A percentile compares a stretch with the other conserved stretches of the same genome.
These are phyloP conservation scores for Saccharomycopsis malanga DNA, from an alignment of 805 yeast species.

Conservation along the genomic window DNA sequence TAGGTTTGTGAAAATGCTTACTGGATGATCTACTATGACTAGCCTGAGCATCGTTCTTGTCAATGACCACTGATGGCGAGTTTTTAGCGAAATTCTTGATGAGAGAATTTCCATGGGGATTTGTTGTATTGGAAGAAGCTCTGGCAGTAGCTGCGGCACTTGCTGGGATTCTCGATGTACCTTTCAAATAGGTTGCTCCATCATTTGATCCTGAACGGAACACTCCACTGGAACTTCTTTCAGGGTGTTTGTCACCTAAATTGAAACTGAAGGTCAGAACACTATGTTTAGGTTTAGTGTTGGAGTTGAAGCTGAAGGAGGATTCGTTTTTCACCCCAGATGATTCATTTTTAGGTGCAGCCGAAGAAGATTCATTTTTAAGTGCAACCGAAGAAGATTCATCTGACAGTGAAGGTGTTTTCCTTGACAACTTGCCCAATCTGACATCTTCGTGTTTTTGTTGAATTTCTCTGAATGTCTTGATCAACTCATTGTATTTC, in stretches of 20 bases:
- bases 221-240: neutral
- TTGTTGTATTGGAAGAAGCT: neutral
- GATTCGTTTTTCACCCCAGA: neutral
- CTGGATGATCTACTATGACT: slow-evolving; percentile 1
- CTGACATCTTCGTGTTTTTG: slow-evolving; percentile 28
- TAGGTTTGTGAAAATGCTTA: neutral
- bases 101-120: neutral
- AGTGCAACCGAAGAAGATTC: neutral
- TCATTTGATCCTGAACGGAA: neutral
- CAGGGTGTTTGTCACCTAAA: neutral
- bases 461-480: slow-evolving; percentile 45
- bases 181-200: neutral
- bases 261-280: neutral
- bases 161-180: neutral
- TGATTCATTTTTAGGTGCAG: neutral
- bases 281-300: neutral
- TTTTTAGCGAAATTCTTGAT: slow-evolving; percentile 4
- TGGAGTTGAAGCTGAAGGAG: neutral
- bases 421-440: neutral
- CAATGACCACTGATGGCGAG: slow-evolving; percentile 5
- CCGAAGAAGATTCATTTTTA: neutral
- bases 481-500: slow-evolving; percentile 32
- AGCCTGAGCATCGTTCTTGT: slow-evolving; percentile 11
- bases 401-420: too few species aligned
- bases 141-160: neutral